Base-by-base conservation (phyloP, 345 rosid genomes). In the Trapa incisa region DNA sequence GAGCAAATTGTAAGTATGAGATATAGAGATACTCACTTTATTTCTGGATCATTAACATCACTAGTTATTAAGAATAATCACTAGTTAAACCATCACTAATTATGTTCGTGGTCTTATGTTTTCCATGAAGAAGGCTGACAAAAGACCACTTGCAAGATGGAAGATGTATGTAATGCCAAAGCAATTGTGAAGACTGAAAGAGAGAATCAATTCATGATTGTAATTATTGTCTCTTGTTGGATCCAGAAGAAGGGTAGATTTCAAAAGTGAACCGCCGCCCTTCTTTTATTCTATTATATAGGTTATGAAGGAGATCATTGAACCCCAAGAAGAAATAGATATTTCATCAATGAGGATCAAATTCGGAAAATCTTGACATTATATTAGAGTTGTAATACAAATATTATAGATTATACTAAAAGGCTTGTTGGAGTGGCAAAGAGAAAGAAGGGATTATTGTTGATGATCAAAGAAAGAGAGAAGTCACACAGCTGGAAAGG, bases 161-260 rank as follows among this genome's bases (percentile, higher is more conserved):
- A 60, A 54, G 61, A 53, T 45, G 22, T 35, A 67, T 53, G 37
- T 53, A 22, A 52, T 57, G 70, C 70, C 70, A 37, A 45, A 67
- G 38, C 38, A 57, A 53, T 17, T 67, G 70, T 52, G 63, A 53
- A 67, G 37, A 47, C 37, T 54, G 7, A 67, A 67, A 13, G 63
- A n/a, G 61, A 29, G 61, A 57, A 58, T 33, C 1, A 38, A 61
- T 54, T 67, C 48, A 67, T 67, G 70, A 67, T 67, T 37, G 63
- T 54, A 53, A 53, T 67, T 52, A 67, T 67, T 57, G 70, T 32
- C 63, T 60, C 16, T 67, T 54, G 37, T 67, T 54, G 42, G 70
- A 48, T 41, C 50, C 70, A 53, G 8, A 14, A 53, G 8, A 14
- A 37, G 56, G 33, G 29, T 37, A 37, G 39, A 37, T 6, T 7